Base-by-base conservation (phyloP, 257 asterid species). In the Plantago ovata region DNA sequence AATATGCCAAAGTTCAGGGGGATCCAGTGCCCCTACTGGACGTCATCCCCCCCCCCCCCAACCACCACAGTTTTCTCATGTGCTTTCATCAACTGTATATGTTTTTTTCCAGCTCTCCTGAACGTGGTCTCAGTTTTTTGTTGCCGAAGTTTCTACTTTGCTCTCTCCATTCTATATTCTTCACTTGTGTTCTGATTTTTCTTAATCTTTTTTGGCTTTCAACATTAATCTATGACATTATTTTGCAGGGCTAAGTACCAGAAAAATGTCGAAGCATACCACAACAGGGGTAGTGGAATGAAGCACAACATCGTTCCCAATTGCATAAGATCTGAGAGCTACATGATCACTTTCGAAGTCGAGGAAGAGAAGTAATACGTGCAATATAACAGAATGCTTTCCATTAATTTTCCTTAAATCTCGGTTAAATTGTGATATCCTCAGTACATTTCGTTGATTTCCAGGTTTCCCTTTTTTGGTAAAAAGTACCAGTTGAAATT, bases 231-330 rank as follows among this genome's bases (percentile, higher is more conserved):
- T 60, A 62, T 41, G 7, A 28, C 36, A 3, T 60, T 57, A 58
- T 47, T 65, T 77, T 63, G 61, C 71, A 92, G 98, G 98, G 93
- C 90, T 21, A 92, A 92, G 79, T 92, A 92, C 84, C 98, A 92
- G 83, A 92, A 92, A 77, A 85, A 88, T 71, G 94, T 92, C 50
- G 98, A 92, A 77, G 98, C 95, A 36, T 92, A 69, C 80, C 98
- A 92, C 80, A 88, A 72, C 68, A 88, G 70, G 78, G 79, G 87
- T 39, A 77, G 80, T 65, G 92, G 92, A 61, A 68, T 81, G 89
- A 92, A 85, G 78, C 95, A 92, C 65, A 92, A 74, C 59, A 75
- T 81, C 60, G 79, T 88, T 56, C 98, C 98, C 46, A 92, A 84
- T 75, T 88, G 94, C 76, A 85, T 92, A 66, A 76, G 95, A 79